A percentile compares a stretch with the other conserved stretches of the same genome.
Conservation (phyloP, 2,329 filamentous ascomycete genomes). For the Pseudogymnoascus sp. region DNA sequence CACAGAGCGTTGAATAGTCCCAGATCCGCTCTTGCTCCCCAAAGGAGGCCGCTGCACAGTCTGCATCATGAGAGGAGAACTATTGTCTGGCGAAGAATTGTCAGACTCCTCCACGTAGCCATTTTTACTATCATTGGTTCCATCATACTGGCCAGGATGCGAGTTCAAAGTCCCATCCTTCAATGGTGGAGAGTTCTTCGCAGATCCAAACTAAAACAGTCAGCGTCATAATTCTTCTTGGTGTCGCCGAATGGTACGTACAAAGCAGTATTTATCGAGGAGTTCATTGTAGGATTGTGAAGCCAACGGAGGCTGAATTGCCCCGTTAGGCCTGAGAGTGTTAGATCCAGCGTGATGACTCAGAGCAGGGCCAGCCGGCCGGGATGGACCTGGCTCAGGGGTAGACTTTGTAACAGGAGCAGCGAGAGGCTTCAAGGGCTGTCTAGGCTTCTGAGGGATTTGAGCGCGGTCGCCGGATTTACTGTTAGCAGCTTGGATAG, state of each 20-base stretch:
- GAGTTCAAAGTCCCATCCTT: conserved; percentile 39
- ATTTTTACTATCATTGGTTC: conserved; percentile 28
- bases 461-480: conserved; percentile 50
- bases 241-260: conserved; percentile 57
- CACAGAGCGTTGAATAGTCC: conserved; percentile 25
- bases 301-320: conserved; percentile 62
- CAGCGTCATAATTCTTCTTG: conserved; percentile 34
- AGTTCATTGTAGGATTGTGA: conserved; percentile 93
- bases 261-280: conserved; percentile 99
- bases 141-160: conserved; percentile 36
- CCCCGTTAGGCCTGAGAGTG: conserved; percentile 26
- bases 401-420: conserved; percentile 9
- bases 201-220: conserved; percentile 50
- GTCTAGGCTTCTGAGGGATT: conserved; percentile 36
- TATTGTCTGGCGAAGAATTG: conserved; percentile 18
- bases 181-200: conserved; percentile 44
- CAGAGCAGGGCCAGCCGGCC: neutral
- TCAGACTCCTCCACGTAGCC: conserved; percentile 25
- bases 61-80: conserved; percentile 19
- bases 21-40: conserved; percentile 30
- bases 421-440: conserved; percentile 15
- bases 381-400: neutral
- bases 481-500: conserved; percentile 66
- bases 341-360: neutral
- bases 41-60: conserved; percentile 28